Evolutionary conservation across 2,329 filamentous ascomycete genomes (phyloP), one percentile per base, ranked within the genome.

Genomic region (Aspergillus fijiensis): DNA sequence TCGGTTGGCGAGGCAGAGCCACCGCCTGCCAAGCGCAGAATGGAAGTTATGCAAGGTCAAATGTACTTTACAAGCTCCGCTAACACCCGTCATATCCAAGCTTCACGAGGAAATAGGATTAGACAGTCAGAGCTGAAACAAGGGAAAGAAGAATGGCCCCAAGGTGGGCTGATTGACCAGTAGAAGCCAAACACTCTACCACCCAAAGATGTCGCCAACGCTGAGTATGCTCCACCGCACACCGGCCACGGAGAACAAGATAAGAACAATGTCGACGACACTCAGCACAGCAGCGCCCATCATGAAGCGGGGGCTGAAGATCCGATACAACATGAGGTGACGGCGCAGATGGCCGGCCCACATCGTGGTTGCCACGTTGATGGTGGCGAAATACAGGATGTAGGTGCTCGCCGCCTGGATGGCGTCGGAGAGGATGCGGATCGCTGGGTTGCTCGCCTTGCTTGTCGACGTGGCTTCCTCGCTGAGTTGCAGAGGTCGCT

Each of bases 291-390:
- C 77, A 0, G 87, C 88, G 0, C 89, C 92, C 73, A 91, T 84
- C 89, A 99, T 91, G 79, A 94, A 99, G 29, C 94, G 81, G 51
- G 95, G 95, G 77, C 85, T 89, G 72, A 99, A 99, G 49, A 99
- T 92, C 48, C 95, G 85, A 78, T 95, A 99, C 31, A 99, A 84
- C 95, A 99, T 99, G 64, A 99, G 82, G 80, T 99, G 95, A 55
- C 95, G 84, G 57, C 95, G 84, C 70, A 99, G 78, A 79, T 92
- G 88, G 1, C 91, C 93, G 0, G 94, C 91, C 89, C 94, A 97
- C 74, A 90, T 87, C 68, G 95, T 96, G 4, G 93, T 96, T 0
- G 92, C 91, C 23, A 96, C 77, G 29, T 89, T 89, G 72, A 97
- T 85, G 9, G 90, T 89, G 5, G 91, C 91, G 72, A 92, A 95